These are phyloP conservation scores for Phaeoacremonium minimum DNA, from an alignment of 2,329 filamentous ascomycete genomes.

Conservation along the genomic window DNA sequence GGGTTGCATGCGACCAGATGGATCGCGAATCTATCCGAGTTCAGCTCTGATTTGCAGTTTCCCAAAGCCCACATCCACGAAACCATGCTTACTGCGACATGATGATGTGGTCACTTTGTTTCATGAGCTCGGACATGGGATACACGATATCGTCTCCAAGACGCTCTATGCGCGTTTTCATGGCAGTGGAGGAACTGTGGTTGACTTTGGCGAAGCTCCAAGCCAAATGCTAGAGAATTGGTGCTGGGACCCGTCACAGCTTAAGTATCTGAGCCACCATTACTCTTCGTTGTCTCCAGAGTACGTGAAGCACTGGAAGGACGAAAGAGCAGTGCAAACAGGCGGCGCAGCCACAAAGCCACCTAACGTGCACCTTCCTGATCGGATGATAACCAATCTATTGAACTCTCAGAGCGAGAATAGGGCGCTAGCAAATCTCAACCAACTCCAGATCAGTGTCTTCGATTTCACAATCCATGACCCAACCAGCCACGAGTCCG, in stretches of 20 bases:
- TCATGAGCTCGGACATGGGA: slow-evolving; percentile 39
- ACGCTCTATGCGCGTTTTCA: neutral
- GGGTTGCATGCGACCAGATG: slow-evolving; percentile 39
- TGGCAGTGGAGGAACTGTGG: slow-evolving; percentile 17
- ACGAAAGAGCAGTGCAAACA: too few species aligned
- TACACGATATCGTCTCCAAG: slow-evolving; percentile 26
- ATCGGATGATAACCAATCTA: too few species aligned
- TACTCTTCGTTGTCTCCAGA: slow-evolving; percentile 20
- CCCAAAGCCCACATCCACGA: slow-evolving; percentile 46
- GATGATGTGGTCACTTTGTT: slow-evolving; percentile 53
- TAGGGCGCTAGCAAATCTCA: too few species aligned
- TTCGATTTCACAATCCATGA: too few species aligned
- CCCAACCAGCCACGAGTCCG: too few species aligned
- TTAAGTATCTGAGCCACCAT: slow-evolving; percentile 2
- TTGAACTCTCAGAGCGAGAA: too few species aligned
- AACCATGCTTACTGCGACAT: slow-evolving; percentile 50
- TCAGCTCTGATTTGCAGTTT: slow-evolving; percentile 58
- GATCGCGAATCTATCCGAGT: slow-evolving; percentile 47
- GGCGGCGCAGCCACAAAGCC: too few species aligned
- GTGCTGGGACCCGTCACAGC: slow-evolving; percentile 1
- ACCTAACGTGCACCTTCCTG: too few species aligned
- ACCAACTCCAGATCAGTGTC: too few species aligned
- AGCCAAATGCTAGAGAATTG: slow-evolving; percentile 4
- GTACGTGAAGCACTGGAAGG: slow-evolving; percentile 29
- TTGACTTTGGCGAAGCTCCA: slow-evolving; percentile 1